Evolutionary conservation across 352 stramenopile genomes (phyloP), one percentile per base, ranked within the genome.

Genomic region (Ophiocytium majus): DNA sequence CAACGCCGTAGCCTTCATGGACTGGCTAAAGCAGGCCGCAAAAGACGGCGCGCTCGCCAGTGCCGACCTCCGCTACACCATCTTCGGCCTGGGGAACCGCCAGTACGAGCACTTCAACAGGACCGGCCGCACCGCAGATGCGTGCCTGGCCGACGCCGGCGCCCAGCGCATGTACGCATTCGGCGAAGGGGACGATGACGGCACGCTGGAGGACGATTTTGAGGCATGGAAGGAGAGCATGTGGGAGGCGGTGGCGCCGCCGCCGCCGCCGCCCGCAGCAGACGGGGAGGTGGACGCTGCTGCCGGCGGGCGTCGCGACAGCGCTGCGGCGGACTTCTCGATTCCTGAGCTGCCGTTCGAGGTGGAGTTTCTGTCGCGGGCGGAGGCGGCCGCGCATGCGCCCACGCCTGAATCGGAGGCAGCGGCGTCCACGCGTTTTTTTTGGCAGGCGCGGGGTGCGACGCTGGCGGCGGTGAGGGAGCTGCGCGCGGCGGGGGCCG

Each of bases 101-200:
- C 94, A 99, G 90, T 99, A 99, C 89, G 97, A 99, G 86, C 94
- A 99, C 89, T 99, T 95, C 91, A 99, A 99, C 89, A 92, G 93
- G 71, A 97, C 98, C 89, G 95, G 95, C 0, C 96, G 96, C n/a
- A 91, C 94, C 32, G 92, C 97, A 36, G 92, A 99, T 90, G 86
- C 91, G 34, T 88, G 93, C 14, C 92, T 99, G 85, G 93, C 92
- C 34, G 86, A 91, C 49, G 90, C 95, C 63, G 96, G 96, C 14
- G 96, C 89, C 0, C 89, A 92, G 34, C 91, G 94, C 49, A 91
- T 98, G 71, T 94, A 93, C 76, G 85, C 93, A 32, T 93, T 98
- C 79, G 96, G 96, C 63, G 91, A 98, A 84, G 97, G 97, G 19
- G 97, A 99, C 88, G 97, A 99, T 88, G 95, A 99, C 89, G 92